Evolutionary conservation across 2,329 filamentous ascomycete genomes (phyloP), one percentile per base, ranked within the genome.

Genomic region (Aspergillus sojae): DNA sequence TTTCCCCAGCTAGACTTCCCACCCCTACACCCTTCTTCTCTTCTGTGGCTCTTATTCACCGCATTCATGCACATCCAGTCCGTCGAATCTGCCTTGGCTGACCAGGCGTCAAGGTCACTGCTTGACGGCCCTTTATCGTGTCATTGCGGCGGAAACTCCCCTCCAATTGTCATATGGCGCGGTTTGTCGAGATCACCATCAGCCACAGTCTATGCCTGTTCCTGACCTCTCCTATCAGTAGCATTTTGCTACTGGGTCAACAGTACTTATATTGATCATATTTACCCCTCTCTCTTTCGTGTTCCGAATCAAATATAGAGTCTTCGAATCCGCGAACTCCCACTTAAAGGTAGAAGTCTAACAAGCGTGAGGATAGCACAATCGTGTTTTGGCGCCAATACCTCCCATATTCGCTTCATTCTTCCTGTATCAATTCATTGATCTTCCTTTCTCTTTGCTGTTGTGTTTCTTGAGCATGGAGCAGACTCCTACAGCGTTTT

Each of bases 11-110:
- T 63, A 66, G 58, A 61, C 60, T 62, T 60, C 61, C 57, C 63
- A 62, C 58, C 60, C 63, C 60, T 61, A 64, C 65, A 62, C 60
- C 54, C 62, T 63, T 58, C 54, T 61, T 54, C 50, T 50, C 50
- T 59, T 62, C 53, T 65, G 58, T 65, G 60, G 53, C 55, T 61
- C 68, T 65, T 67, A 32, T 26, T 68, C 69, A 70, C 69, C 67
- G 67, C 70, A 69, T 69, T 67, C 67, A 68, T 69, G 69, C 65
- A 67, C 61, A 62, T 65, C 58, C 62, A 62, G 61, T 59, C 63
- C 66, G 62, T 60, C 64, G 68, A 77, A 65, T 78, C 75, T 77
- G 77, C 76, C 76, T 78, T 74, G 75, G 64, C 71, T 64, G 67
- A 68, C 62, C 65, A 69, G 75, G 71, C 71, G 70, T 74, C 68